Conservation (phyloP, 768 basidiomycete species). For the Rhodotorula babjevae region DNA sequence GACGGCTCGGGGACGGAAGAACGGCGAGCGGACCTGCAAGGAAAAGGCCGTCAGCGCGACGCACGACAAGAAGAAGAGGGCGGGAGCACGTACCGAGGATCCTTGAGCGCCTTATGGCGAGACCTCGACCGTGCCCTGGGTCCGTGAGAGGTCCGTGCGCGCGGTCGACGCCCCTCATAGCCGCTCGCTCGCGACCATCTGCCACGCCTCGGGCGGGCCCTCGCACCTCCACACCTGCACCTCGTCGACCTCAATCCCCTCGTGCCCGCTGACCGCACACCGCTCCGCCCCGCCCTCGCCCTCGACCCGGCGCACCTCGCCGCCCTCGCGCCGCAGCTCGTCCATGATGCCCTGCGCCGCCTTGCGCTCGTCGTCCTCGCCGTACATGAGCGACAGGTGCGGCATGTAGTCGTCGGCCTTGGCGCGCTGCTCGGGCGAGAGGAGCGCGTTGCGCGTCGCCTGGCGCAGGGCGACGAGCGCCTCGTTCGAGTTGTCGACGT, state of each 20-base stretch:
- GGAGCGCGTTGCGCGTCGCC: neutral
- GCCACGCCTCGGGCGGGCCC: constrained; percentile 20
- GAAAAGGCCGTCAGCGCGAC: too few relatives aligned
- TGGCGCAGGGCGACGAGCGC: neutral
- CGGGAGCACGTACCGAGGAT: too few relatives aligned
- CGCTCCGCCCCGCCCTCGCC: neutral
- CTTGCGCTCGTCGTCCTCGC: neutral
- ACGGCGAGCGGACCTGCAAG: too few relatives aligned
- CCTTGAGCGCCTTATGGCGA: too few relatives aligned
- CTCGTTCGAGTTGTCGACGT: neutral
- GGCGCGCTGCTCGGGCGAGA: neutral
- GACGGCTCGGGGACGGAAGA: too few relatives aligned
- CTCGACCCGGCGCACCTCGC: neutral
- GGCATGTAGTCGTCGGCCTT: constrained; percentile 25
- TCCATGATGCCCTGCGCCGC: constrained; percentile 1
- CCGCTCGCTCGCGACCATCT: constrained; percentile 6
- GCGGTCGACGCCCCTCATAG: neutral
- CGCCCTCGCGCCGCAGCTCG: neutral
- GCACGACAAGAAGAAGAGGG: too few relatives aligned
- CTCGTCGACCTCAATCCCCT: constrained; percentile 4
- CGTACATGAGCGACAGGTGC: constrained; percentile 21
- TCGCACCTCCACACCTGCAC: constrained; percentile 16
- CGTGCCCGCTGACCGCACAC: neutral
- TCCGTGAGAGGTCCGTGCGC: too few relatives aligned
- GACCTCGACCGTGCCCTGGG: too few relatives aligned